phyloP scores from a whole-genome alignment of 306 rosid species.

The Quercus agrifolia region DNA sequence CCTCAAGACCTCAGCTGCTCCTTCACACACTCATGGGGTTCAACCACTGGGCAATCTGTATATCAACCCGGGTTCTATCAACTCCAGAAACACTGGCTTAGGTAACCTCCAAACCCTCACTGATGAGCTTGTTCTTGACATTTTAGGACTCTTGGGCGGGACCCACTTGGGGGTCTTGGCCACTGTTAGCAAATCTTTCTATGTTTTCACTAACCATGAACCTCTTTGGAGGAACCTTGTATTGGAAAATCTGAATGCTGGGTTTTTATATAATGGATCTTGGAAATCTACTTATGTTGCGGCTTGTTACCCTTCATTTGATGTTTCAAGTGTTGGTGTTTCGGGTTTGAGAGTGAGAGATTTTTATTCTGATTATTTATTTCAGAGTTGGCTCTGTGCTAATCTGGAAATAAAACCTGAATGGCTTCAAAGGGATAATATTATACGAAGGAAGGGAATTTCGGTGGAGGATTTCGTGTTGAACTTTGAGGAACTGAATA shows the following conservation, averaged over 20 bases:
- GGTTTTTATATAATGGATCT: slow-evolving; percentile 51
- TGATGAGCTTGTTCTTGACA: slow-evolving; percentile 87
- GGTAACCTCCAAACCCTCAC: slow-evolving; percentile 71
- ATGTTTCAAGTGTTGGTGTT: slow-evolving; percentile 2
- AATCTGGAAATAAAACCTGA: slow-evolving; percentile 90
- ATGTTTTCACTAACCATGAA: slow-evolving; percentile 69
- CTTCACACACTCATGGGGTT: slow-evolving; percentile 68
- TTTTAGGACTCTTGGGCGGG: slow-evolving; percentile 58
- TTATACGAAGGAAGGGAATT: slow-evolving; percentile 62
- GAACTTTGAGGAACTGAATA: slow-evolving; percentile 71
- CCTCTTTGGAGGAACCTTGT: slow-evolving; percentile 90
- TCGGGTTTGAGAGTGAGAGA: slow-evolving; percentile 65
- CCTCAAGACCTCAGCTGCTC: slow-evolving; percentile 62
- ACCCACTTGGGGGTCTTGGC: slow-evolving; percentile 61
- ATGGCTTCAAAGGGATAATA: slow-evolving; percentile 86
- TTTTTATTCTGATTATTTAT: slow-evolving; percentile 87
- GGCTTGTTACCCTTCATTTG: slow-evolving; percentile 54
- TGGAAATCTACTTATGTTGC: slow-evolving; percentile 74
- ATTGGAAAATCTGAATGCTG: slow-evolving; percentile 54
- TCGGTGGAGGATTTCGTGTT: slow-evolving; percentile 75
- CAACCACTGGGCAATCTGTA: slow-evolving; percentile 87
- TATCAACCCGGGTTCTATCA: slow-evolving; percentile 49
- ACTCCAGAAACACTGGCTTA: slow-evolving; percentile 81
- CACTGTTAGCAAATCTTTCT: slow-evolving; percentile 70
- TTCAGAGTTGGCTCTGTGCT: slow-evolving; percentile 98